Base-by-base conservation (phyloP, 108 stramenopile genomes). In the Cyclotella cryptica region DNA sequence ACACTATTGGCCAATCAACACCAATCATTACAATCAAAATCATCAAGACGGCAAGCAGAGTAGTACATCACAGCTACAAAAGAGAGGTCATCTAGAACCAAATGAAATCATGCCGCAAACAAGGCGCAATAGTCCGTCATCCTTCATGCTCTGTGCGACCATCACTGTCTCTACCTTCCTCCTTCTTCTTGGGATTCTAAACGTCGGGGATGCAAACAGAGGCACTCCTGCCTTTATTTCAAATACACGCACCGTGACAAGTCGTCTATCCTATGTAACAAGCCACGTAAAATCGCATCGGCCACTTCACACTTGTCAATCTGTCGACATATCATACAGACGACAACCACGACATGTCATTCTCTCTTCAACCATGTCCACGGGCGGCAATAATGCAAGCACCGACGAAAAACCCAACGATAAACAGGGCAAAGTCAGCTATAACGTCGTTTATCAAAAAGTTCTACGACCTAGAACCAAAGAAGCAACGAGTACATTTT, bases 401-500 rank as follows among this genome's bases (percentile, higher is more conserved):
- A 64, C 49, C 10, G 58, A 28, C 24, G 58, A 74, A 28, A 17
- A 35, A 35, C 10, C 26, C 9, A 18, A 0, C 29, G 67, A 53
- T 42, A 52, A 18, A 4, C 5, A 27, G 3, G 26, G 28, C 15
- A 60, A 44, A 21, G 46, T 43, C 19, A 61, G 49, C 15, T 80
- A 84, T 61, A 87, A 87, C 17, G 88, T 92, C 13, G 30, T 88
- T 7, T 92, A 85, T 84, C 88, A 92, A 71, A 90, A 90, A 65
- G 89, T 92, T 18, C 62, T 92, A 3, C 75, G 80, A 59, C 63
- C 89, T 51, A 77, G 87, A 57, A 21, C 40, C 41, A 47, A 64
- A 26, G 22, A 41, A 27, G 40, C 42, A 49, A 46, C 71, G 13
- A 22, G 76, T 45, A 66, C 83, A 19, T 91, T 92, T 66, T 68